These are phyloP conservation scores for Dianthus caryophyllus DNA, from an alignment of 148 eudicot species.

Conservation along the genomic window DNA sequence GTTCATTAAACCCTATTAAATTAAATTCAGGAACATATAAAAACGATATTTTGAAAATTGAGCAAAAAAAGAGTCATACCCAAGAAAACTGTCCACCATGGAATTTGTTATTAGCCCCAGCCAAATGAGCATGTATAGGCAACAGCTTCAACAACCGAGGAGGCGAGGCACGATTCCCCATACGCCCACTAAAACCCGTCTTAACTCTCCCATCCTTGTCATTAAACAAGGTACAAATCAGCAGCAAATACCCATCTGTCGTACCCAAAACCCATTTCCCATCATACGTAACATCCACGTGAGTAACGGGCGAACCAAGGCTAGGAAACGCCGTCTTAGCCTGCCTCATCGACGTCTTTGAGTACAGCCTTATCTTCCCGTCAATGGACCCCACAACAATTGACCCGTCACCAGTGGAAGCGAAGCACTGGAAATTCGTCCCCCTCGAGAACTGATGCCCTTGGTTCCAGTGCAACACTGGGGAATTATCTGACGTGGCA, in stretches of 20 bases:
- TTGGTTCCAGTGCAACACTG: slow-evolving; percentile 82
- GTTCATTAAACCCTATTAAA: slow-evolving; percentile 1
- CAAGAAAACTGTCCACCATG: slow-evolving; percentile 96
- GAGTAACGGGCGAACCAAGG: slow-evolving; percentile 82
- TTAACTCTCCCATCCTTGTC: slow-evolving; percentile 92
- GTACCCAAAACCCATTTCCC: slow-evolving; percentile 98
- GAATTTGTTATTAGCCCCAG: slow-evolving; percentile 63
- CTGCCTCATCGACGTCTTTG: slow-evolving; percentile 83
- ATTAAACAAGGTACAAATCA: slow-evolving; percentile 83
- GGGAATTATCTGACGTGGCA: slow-evolving; percentile 36
- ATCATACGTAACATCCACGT: slow-evolving; percentile 96
- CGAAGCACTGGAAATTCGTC: slow-evolving; percentile 93
- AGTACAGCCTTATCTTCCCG: slow-evolving; percentile 92
- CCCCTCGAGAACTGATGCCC: slow-evolving; percentile 93
- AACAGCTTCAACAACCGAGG: slow-evolving; percentile 86
- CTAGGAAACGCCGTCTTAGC: slow-evolving; percentile 99
- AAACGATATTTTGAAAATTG: too few species aligned
- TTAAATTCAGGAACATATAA: neutral
- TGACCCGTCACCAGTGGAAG: slow-evolving; percentile 92
- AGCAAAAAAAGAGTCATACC: slow-evolving; percentile 44
- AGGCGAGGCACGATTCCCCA: slow-evolving; percentile 85
- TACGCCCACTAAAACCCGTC: slow-evolving; percentile 80
- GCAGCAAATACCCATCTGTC: slow-evolving; percentile 73
- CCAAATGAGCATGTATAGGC: slow-evolving; percentile 88
- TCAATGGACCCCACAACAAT: slow-evolving; percentile 94